phyloP scores from a whole-genome alignment of 2,329 filamentous ascomycete species.

The Cordyceps cicadae region DNA sequence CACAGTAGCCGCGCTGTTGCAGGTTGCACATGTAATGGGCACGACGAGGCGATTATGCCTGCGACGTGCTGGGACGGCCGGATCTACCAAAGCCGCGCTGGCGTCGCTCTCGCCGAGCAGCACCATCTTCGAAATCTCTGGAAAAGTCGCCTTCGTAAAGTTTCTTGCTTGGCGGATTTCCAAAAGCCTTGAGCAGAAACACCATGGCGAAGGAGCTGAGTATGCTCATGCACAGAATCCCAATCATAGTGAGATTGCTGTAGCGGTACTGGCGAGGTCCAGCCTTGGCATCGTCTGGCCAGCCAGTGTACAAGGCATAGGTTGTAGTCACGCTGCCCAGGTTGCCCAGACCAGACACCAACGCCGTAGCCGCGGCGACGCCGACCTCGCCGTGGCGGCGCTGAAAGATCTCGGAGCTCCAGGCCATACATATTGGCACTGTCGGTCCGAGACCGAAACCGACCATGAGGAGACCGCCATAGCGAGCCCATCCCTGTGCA shows the following conservation, averaged over 20 bases:
- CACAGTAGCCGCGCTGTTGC: not conserved
- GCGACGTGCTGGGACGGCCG: conserved; percentile 24
- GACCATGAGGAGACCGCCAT: conserved; percentile 81
- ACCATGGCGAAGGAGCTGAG: conserved; percentile 62
- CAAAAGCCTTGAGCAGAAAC: conserved; percentile 51
- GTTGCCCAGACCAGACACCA: conserved; percentile 83
- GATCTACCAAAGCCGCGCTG: conserved; percentile 50
- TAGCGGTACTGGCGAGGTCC: conserved; percentile 66
- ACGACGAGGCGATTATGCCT: conserved; percentile 14
- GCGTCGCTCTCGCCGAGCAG: conserved; percentile 47
- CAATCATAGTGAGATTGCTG: conserved; percentile 84
- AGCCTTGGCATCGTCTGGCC: conserved; percentile 64
- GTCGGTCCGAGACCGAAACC: conserved; percentile 87
- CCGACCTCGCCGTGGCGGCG: conserved; percentile 82
- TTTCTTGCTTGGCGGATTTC: conserved; percentile 43
- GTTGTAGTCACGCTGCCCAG: conserved; percentile 80
- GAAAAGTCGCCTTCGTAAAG: conserved; percentile 30
- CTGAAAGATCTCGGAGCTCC: conserved; percentile 88
- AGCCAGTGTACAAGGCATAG: conserved; percentile 82
- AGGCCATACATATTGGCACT: conserved; percentile 88
- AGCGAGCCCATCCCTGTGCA: conserved; percentile 73
- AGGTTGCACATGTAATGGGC: no score
- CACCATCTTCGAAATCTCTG: conserved; percentile 49
- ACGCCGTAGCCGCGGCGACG: conserved; percentile 74
- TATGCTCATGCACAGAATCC: conserved; percentile 72